Evolutionary conservation across 2,329 filamentous ascomycete genomes (phyloP).

Genomic region (Neocatenulostroma microsporum): DNA sequence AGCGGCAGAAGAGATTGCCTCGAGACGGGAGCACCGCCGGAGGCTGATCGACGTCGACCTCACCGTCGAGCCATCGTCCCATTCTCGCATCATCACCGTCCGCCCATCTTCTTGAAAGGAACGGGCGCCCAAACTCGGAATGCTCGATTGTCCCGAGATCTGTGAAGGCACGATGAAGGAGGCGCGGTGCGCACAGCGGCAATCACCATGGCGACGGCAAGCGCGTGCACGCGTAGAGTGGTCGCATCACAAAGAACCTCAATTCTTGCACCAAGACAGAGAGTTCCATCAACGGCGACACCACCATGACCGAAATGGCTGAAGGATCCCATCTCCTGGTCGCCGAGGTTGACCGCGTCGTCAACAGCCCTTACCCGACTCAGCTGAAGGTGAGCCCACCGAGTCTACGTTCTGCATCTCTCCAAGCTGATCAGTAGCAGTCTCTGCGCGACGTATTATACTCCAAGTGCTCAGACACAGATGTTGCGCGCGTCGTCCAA

Average conservation of each 20-base stretch:
- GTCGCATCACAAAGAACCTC: no score
- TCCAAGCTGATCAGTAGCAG: conserved; percentile 2
- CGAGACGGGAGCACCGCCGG: no score
- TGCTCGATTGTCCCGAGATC: no score
- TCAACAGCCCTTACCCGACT: conserved; percentile 28
- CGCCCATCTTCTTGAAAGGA: no score
- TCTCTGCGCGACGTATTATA: conserved; percentile 29
- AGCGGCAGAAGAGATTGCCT: no score
- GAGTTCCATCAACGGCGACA: neutral
- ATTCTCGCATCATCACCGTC: no score
- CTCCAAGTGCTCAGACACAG: conserved; percentile 23
- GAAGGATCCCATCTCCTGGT: conserved; percentile 12
- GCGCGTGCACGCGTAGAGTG: conserved; percentile 7
- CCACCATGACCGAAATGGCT: conserved; percentile 10
- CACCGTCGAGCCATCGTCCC: no score
- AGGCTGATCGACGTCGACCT: no score
- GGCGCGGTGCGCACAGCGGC: neutral
- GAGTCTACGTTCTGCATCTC: neutral
- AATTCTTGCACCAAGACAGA: no score
- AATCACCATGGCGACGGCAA: neutral
- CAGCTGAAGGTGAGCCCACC: conserved; percentile 21
- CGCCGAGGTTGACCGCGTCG: conserved; percentile 23
- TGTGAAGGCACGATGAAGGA: neutral
- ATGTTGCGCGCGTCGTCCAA: conserved; percentile 41
- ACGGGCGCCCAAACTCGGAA: no score